These are phyloP conservation scores for Trichoderma koningii DNA, from an alignment of 2,329 filamentous ascomycete genomes.

Conservation along the genomic window DNA sequence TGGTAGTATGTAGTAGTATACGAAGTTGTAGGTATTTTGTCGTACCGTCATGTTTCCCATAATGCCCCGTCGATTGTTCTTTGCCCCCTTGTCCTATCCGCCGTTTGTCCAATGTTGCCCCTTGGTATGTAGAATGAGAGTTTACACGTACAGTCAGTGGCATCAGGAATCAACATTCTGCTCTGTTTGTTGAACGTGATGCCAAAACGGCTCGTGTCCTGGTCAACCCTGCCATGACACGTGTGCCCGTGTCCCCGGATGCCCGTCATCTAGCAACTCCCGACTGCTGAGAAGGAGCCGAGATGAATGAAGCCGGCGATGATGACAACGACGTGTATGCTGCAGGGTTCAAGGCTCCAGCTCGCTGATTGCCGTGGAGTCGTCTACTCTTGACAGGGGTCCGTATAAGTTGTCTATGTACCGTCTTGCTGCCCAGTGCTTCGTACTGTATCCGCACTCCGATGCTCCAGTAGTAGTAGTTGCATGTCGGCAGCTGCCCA, in stretches of 20 bases:
- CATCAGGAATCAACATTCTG: not conserved
- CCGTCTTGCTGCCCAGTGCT: not conserved
- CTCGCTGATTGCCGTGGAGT: slow-evolving; percentile 24
- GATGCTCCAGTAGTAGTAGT: not conserved
- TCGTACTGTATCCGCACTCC: not conserved
- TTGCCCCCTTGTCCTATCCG: too few relatives aligned
- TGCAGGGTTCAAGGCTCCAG: slow-evolving; percentile 21
- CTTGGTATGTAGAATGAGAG: too few relatives aligned
- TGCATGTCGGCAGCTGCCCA: too few relatives aligned
- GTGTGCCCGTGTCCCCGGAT: not conserved
- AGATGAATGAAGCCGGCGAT: slow-evolving; percentile 24
- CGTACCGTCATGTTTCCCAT: too few relatives aligned
- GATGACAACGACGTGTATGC: slow-evolving; percentile 17
- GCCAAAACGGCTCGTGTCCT: not conserved
- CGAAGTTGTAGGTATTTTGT: not conserved
- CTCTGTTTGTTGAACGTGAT: not conserved
- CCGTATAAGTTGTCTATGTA: not conserved
- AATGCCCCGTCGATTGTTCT: not conserved
- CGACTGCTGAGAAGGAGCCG: slow-evolving; percentile 18
- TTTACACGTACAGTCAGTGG: not conserved
- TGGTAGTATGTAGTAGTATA: not conserved
- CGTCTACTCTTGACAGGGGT: slow-evolving; percentile 7
- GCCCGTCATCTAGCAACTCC: slow-evolving; percentile 15
- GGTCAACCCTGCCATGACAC: slow-evolving; percentile 11
- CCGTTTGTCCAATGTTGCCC: too few relatives aligned